Evolutionary conservation across 305 asterid species (phyloP), one percentile per base, ranked within the genome.

Genomic region (Rubia peregrina): DNA sequence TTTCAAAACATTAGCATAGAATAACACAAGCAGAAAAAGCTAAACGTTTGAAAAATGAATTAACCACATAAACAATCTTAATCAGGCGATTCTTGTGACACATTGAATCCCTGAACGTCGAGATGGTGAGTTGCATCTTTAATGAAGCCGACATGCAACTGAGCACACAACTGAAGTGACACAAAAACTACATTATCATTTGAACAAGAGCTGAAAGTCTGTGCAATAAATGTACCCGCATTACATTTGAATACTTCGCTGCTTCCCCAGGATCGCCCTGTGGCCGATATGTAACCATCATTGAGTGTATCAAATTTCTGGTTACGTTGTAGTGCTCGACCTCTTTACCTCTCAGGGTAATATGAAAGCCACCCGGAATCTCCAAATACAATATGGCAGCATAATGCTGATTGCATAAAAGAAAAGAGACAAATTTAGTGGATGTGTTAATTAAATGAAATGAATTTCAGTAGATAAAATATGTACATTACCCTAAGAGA

Each of bases 81-180:
- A 91, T 89, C 38, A 91, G 97, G 68, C 97, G 69, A 65, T 90
- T 91, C 79, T 89, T 91, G 63, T 89, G 96, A 74, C 87, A 89
- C 89, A 21, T 91, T 91, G 85, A 87, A 91, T 8, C 97, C 96
- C 83, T 91, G 97, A 73, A 91, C 77, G 70, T 91, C 97, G 53
- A 91, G 79, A 65, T 89, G 97, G 73, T 80, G 78, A 19, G 38
- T 42, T 56, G 97, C 97, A 74, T 91, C 95, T 73, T 85, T 86
- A 57, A 88, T 84, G 71, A 89, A 89, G n/a, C 97, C 97, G 61
- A 89, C 74, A 17, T 77, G 82, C 67, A 81, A 87, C 26, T 26
- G 57, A 0, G 95, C 93, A 22, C 64, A 30, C 83, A 80, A 73
- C 92, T 86, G 22, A 63, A 40, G 48, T 9, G 40, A 8, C 36